Percentiles rank a stretch among this genome's conserved stretches.
phyloP scores from a whole-genome alignment of 495 filamentous ascomycete genomes.

The Hypoxylon perforatum region DNA sequence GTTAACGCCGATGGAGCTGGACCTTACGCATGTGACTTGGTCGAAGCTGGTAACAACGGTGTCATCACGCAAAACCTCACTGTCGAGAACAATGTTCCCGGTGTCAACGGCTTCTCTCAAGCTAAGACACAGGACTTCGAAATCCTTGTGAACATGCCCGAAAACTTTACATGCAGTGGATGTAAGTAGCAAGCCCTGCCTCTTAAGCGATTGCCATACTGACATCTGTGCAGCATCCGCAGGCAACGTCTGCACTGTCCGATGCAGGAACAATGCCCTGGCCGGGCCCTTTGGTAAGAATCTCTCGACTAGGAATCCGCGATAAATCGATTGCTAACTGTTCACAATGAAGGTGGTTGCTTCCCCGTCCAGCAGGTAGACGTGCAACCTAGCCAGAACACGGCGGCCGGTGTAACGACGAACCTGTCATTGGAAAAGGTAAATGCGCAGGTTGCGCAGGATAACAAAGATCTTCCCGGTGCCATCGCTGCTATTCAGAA shows the following conservation, averaged over 20 bases:
- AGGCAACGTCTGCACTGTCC: constrained; percentile 66
- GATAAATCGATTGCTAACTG: neutral
- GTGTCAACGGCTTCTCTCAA: constrained; percentile 59
- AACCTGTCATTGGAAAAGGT: constrained; percentile 45
- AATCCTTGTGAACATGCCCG: constrained; percentile 59
- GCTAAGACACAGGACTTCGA: constrained; percentile 58
- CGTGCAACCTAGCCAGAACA: constrained; percentile 47
- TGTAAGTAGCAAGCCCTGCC: constrained; percentile 34
- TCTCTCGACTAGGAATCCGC: no score
- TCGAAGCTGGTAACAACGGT: constrained; percentile 58
- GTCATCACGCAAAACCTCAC: constrained; percentile 53
- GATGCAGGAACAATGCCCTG: constrained; percentile 64
- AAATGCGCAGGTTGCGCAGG: constrained; percentile 42
- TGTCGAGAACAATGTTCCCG: constrained; percentile 59
- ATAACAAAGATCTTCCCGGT: constrained; percentile 49
- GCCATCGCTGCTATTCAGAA: constrained; percentile 51
- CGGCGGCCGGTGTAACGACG: constrained; percentile 48
- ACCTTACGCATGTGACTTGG: constrained; percentile 62
- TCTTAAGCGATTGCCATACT: neutral
- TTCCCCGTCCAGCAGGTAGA: constrained; percentile 60
- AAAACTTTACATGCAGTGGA: constrained; percentile 52
- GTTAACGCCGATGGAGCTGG: constrained; percentile 68
- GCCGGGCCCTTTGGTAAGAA: constrained; percentile 66
- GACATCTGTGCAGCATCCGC: constrained; percentile 46
- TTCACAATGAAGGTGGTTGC: constrained; percentile 41